Conservation (phyloP, 1,284 basidiomycete species). For the Apiotrichum veenhuisii region DNA sequence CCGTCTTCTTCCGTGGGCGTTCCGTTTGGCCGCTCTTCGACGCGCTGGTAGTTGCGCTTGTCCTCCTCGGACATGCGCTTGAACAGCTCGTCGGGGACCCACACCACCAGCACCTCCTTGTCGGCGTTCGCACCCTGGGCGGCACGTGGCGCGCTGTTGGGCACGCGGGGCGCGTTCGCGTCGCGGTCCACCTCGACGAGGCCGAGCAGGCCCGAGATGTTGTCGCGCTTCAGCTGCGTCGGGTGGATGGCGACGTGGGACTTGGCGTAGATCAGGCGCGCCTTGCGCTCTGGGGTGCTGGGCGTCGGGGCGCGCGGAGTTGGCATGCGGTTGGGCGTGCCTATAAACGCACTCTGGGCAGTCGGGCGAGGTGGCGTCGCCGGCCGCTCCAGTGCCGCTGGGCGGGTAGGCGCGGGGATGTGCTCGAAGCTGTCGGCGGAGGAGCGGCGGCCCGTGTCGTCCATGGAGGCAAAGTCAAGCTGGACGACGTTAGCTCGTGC, state of each 20-base stretch:
- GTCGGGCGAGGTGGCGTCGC: not conserved
- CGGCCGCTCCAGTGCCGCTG: not conserved
- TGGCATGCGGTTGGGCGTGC: not conserved
- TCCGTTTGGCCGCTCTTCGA: constrained; percentile 25
- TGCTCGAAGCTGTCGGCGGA: constrained; percentile 15
- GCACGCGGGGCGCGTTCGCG: constrained; percentile 6
- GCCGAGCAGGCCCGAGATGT: constrained; percentile 86
- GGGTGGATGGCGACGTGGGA: constrained; percentile 93
- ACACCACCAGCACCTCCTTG: constrained; percentile 40
- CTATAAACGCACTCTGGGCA: no score
- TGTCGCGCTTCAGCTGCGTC: constrained; percentile 83
- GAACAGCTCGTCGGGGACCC: constrained; percentile 47
- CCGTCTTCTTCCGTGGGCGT: constrained; percentile 37
- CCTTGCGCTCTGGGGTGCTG: constrained; percentile 23
- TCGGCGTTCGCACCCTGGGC: not conserved
- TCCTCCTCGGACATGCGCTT: constrained; percentile 44
- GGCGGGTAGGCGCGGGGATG: not conserved
- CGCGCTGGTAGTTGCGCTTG: constrained; percentile 33
- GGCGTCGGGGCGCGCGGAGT: not conserved
- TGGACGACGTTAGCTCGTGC: not conserved
- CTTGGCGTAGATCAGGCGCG: constrained; percentile 71
- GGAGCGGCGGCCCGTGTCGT: not conserved
- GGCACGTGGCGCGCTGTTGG: not conserved
- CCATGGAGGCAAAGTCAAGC: not conserved
- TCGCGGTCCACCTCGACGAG: constrained; percentile 62